phyloP scores from a whole-genome alignment of 108 stramenopile genomes.

The Cyclotella atomus region DNA sequence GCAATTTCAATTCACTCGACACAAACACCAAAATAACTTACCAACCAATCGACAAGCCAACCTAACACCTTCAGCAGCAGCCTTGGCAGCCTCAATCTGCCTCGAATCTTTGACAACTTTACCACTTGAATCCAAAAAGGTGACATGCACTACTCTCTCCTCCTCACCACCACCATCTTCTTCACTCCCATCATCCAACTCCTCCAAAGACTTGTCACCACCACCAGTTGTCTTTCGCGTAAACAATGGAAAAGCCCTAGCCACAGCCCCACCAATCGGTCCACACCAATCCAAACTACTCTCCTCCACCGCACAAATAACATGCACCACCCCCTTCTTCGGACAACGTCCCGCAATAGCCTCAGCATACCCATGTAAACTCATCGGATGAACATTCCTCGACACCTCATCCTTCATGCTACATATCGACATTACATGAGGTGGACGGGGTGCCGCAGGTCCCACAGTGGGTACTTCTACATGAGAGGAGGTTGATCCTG shows the following conservation, averaged over 20 bases:
- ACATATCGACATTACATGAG: constrained; percentile 41
- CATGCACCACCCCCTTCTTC: constrained; percentile 9
- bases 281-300: constrained; percentile 15
- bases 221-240: constrained; percentile 45
- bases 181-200: constrained; percentile 17
- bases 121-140: constrained; percentile 36
- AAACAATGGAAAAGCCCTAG: constrained; percentile 72
- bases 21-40: constrained; percentile 19
- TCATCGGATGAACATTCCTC: constrained; percentile 73
- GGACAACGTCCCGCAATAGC: not conserved
- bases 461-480: constrained; percentile 46
- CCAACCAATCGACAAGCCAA: constrained; percentile 65
- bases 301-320: constrained; percentile 39
- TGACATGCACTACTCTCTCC: constrained; percentile 26
- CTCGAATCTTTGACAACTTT: constrained; percentile 28
- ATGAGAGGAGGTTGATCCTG: constrained; percentile 9
- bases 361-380: constrained; percentile 61
- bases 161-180: constrained; percentile 11
- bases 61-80: constrained; percentile 52
- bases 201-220: constrained; percentile 13
- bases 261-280: constrained; percentile 52
- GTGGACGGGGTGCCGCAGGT: constrained; percentile 42
- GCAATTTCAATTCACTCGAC: not conserved
- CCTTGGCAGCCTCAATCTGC: constrained; percentile 38
- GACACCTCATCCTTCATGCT: constrained; percentile 42